Base-by-base conservation (phyloP, 768 basidiomycete genomes). In the Amanita rubescens region DNA sequence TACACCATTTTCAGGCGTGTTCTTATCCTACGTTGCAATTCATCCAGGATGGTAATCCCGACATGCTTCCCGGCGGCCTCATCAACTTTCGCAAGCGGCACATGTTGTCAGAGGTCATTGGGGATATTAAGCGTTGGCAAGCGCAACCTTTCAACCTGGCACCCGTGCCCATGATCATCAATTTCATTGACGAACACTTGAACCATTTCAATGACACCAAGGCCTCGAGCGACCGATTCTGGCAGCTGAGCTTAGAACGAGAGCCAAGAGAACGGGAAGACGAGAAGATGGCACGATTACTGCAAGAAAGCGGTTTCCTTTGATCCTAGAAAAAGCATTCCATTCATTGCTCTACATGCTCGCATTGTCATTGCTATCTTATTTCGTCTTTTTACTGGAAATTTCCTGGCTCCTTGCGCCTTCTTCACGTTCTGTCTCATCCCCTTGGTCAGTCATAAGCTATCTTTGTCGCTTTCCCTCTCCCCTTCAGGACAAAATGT, bases 61-160 rank as follows among this genome's bases (percentile, higher is more conserved):
- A 98, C 71, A 82, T 77, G 59, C 74, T 96, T 9, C 78, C 78
- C 15, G 87, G 82, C 7, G 78, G 80, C 53, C 73, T 95, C 58
- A 85, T 98, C 70, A 97, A 98, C 72, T 98, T 98, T 73, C 82
- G 85, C 64, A 99, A 99, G 69, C 87, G 95, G 15, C 86, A 91
- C 62, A 90, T 90, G 69, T 85, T 93, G 0, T 92, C 94, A n/a
- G 94, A 96, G 64, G 90, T 98, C 60, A 92, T 99, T 61, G 84
- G 85, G 58, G 94, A 97, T 66, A 97, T 99, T 66, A 90, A 96
- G 66, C 86, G 91, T 25, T 97, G 94, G 83, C 96, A 99, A 66
- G 80, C 87, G 5, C 83, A 84, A 58, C 84, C 90, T 1, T 98
- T 93, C 74, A 94, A 95, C 67, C 82, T 95, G 58, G 75, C 80